A percentile compares a stretch with the other conserved stretches of the same genome.
phyloP scores from a whole-genome alignment of 108 stramenopile species.

The Epithemia pelagica region DNA sequence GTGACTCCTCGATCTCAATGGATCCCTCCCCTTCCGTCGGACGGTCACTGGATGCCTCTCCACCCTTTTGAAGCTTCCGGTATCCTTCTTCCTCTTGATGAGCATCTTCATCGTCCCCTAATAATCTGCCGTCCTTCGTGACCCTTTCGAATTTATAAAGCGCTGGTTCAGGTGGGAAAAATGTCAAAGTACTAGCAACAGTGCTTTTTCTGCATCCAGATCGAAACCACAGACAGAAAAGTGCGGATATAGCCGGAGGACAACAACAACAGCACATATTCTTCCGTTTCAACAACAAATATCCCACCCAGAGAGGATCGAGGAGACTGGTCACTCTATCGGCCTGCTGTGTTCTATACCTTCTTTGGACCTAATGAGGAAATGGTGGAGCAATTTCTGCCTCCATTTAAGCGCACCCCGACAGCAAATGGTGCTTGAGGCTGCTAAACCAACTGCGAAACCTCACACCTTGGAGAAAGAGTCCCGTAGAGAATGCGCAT shows the following conservation, averaged over 20 bases:
- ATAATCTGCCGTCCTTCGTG: conserved; percentile 35
- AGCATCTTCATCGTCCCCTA: conserved; percentile 43
- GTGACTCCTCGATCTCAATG: background rate
- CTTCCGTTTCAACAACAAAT: too few species aligned
- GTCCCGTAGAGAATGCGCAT: too few species aligned
- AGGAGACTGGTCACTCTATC: too few species aligned
- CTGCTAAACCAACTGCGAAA: too few species aligned
- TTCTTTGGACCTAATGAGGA: too few species aligned
- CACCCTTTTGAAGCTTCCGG: conserved; percentile 11
- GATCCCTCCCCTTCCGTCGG: background rate
- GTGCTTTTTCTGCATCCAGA: conserved; percentile 70
- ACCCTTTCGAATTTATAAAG: conserved; percentile 69
- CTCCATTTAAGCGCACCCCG: too few species aligned
- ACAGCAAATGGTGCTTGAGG: too few species aligned
- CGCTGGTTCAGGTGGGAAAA: conserved; percentile 85
- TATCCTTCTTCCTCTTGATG: conserved; percentile 18
- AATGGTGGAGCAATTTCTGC: too few species aligned
- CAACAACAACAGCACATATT: conserved; percentile 62
- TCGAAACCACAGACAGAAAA: conserved; percentile 82
- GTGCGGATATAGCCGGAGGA: conserved; percentile 70
- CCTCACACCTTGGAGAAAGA: too few species aligned
- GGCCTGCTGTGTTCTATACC: too few species aligned
- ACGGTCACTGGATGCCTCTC: background rate
- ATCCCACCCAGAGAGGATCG: too few species aligned
- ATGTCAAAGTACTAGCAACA: conserved; percentile 81